These are phyloP conservation scores for Didymella segeticola DNA, from an alignment of 2,329 filamentous ascomycete genomes.

Conservation along the genomic window DNA sequence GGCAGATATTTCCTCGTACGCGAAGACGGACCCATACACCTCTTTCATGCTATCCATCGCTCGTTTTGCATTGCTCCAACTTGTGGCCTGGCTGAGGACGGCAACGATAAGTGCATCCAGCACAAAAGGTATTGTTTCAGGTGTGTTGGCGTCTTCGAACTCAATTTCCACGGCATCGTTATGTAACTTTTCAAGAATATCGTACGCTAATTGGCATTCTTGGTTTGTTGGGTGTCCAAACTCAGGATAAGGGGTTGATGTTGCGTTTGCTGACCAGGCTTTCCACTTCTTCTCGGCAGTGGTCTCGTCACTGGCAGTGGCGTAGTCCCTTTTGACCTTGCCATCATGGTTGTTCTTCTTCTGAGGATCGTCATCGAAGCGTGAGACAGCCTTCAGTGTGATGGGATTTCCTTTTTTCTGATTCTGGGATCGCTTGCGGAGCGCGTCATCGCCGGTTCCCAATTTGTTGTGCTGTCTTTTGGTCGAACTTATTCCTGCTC, in stretches of 20 bases:
- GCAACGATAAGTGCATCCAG: background rate
- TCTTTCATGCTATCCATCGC: constrained; percentile 1
- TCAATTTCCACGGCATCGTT: constrained; percentile 11
- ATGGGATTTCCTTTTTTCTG: too few relatives aligned
- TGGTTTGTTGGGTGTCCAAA: constrained; percentile 7
- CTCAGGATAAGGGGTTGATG: constrained; percentile 9
- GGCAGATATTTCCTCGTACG: background rate
- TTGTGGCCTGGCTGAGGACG: background rate
- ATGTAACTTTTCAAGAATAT: constrained; percentile 6
- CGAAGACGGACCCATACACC: background rate
- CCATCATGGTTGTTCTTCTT: too few relatives aligned
- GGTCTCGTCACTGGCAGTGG: too few relatives aligned
- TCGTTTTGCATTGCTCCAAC: background rate
- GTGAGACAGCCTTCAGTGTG: too few relatives aligned
- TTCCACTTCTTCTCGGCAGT: constrained; percentile 14
- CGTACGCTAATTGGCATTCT: constrained; percentile 11
- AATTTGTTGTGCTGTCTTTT: too few relatives aligned
- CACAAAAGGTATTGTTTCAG: constrained; percentile 1
- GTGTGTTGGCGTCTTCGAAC: constrained; percentile 1
- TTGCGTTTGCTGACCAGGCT: constrained; percentile 13
- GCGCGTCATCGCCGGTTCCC: too few relatives aligned
- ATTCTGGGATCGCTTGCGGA: too few relatives aligned
- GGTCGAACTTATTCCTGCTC: too few relatives aligned
- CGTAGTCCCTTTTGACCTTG: too few relatives aligned
- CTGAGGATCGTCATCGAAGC: too few relatives aligned